Percentiles rank a stretch among this genome's conserved stretches.
phyloP scores from a whole-genome alignment of 2,329 filamentous ascomycete genomes.

The Aspergillus transmontanensis region DNA sequence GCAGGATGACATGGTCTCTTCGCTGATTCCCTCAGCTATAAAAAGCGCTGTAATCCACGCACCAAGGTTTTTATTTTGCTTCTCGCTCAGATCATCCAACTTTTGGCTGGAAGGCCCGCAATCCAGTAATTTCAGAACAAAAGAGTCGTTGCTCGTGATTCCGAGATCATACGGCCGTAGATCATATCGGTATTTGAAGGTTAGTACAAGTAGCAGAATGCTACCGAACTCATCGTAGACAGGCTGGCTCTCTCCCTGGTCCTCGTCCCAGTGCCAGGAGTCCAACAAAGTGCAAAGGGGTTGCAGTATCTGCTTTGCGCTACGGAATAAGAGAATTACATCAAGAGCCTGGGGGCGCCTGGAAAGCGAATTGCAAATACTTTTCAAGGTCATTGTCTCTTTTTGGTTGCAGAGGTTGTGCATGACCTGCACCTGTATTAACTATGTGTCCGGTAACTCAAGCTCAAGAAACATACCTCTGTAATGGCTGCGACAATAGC shows the following conservation, averaged over 20 bases:
- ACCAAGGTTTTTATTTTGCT: constrained; percentile 59
- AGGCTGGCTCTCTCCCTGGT: constrained; percentile 65
- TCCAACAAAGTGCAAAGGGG: constrained; percentile 62
- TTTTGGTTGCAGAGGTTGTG: constrained; percentile 60
- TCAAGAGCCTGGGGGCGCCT: constrained; percentile 60
- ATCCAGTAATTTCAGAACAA: constrained; percentile 58
- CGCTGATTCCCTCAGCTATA: constrained; percentile 63
- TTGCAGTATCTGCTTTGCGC: constrained; percentile 57
- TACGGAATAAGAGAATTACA: constrained; percentile 63
- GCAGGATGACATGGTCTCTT: constrained; percentile 66
- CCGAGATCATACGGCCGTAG: constrained; percentile 57
- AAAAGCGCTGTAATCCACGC: constrained; percentile 65
- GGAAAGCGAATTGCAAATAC: constrained; percentile 60
- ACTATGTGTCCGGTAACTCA: not conserved
- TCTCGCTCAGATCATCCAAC: constrained; percentile 55
- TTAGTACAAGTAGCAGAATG: constrained; percentile 60
- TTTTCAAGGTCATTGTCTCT: constrained; percentile 65
- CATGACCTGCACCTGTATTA: constrained; percentile 46
- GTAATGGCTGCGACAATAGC: constrained; percentile 78
- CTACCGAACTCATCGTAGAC: constrained; percentile 68
- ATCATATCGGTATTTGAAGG: constrained; percentile 61
- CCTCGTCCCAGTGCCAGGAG: constrained; percentile 66
- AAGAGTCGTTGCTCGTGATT: constrained; percentile 53
- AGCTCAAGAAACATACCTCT: constrained; percentile 56
- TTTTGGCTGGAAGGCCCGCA: constrained; percentile 50